These are phyloP conservation scores for Tuber brumale DNA, from an alignment of 495 filamentous ascomycete genomes.

Conservation along the genomic window DNA sequence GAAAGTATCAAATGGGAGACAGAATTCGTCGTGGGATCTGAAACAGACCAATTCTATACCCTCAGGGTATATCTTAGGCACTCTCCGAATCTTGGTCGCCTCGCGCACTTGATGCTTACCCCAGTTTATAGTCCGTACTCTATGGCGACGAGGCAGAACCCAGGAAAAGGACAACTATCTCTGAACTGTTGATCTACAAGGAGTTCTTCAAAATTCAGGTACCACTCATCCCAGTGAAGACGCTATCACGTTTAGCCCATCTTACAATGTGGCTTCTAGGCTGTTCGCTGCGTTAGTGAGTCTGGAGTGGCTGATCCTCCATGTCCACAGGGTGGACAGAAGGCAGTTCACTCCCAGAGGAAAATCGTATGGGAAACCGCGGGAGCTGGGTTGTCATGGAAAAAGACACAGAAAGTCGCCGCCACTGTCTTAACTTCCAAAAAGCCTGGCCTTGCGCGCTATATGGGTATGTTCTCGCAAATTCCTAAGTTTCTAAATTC, in stretches of 20 bases:
- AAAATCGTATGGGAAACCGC: constrained; percentile 20
- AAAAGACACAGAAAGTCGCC: background rate
- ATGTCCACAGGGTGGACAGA: background rate
- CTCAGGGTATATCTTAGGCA: constrained; percentile 5
- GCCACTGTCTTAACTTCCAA: constrained; percentile 11
- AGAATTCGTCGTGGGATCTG: constrained; percentile 7
- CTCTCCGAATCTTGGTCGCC: background rate
- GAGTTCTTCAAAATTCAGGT: constrained; percentile 18
- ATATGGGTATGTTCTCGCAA: background rate
- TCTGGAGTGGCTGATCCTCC: constrained; percentile 6
- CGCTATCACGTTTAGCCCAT: background rate
- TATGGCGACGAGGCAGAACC: constrained; percentile 1
- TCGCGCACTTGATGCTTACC: background rate
- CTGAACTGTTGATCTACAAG: constrained; percentile 19
- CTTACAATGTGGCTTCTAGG: background rate
- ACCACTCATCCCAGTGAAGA: background rate
- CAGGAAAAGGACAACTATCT: background rate
- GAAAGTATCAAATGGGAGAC: constrained; percentile 7
- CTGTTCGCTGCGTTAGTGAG: constrained; percentile 11
- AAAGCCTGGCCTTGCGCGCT: constrained; percentile 22
- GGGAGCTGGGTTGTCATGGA: constrained; percentile 10
- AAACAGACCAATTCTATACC: constrained; percentile 7
- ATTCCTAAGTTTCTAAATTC: background rate
- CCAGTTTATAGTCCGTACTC: background rate
- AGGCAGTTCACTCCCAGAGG: background rate